phyloP scores from a whole-genome alignment of 1,139 yeast genomes.

The Sugiyamaella xylanicola region DNA sequence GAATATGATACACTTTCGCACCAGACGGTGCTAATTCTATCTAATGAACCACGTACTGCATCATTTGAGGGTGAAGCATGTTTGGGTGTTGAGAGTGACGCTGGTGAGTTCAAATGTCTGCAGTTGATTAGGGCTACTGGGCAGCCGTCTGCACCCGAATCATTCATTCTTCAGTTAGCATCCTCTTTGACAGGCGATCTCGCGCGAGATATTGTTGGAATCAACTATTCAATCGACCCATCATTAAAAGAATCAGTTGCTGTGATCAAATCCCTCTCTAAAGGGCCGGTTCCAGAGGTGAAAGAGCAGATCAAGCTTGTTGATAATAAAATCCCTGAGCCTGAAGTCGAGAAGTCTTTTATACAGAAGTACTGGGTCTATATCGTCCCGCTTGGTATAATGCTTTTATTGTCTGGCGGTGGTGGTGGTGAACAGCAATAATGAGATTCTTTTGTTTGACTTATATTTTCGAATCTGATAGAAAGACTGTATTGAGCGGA shows the following conservation, averaged over 20 bases:
- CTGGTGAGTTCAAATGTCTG: slow-evolving; percentile 31
- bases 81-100: slow-evolving; percentile 30
- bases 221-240: slow-evolving; percentile 18
- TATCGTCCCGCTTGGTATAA: slow-evolving; percentile 39
- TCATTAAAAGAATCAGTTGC: slow-evolving; percentile 21
- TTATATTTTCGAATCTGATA: no score
- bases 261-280: slow-evolving; percentile 9
- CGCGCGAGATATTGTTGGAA: slow-evolving; percentile 18
- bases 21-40: not conserved
- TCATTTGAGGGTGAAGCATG: slow-evolving; percentile 29
- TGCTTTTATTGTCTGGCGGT: slow-evolving; percentile 38
- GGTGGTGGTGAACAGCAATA: slow-evolving; percentile 14
- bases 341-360: slow-evolving; percentile 38
- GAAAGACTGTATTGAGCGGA: no score
- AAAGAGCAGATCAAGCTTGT: slow-evolving; percentile 37
- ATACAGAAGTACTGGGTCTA: slow-evolving; percentile 46
- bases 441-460: no score
- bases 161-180: slow-evolving; percentile 24
- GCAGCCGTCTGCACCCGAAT: slow-evolving; percentile 10
- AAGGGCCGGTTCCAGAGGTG: slow-evolving; percentile 35
- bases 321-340: slow-evolving; percentile 35
- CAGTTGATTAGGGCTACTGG: slow-evolving; percentile 22
- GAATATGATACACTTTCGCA: slow-evolving; percentile 5
- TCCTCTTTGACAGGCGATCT: slow-evolving; percentile 12
- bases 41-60: slow-evolving; percentile 8